A percentile compares a stretch with the other conserved stretches of the same genome.
Evolutionary conservation across 768 basidiomycete species (phyloP).

Genomic region (Tylopilus felleus): DNA sequence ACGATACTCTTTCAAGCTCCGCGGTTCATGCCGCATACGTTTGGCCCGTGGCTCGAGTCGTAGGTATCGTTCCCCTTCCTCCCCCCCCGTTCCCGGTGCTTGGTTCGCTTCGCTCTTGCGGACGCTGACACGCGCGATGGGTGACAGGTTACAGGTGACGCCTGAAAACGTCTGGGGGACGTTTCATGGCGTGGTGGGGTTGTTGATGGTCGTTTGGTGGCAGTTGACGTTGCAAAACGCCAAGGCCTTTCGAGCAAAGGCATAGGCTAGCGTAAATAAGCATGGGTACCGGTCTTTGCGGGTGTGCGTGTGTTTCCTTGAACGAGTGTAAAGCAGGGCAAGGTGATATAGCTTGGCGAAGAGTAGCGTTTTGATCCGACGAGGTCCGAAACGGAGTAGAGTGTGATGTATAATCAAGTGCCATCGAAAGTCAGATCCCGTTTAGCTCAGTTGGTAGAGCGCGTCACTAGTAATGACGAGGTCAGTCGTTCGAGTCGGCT

Average conservation of each 20-base stretch:
- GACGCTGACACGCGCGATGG: not conserved
- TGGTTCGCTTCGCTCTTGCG: no score
- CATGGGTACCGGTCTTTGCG: no score
- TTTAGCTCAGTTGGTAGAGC: conserved; percentile 53
- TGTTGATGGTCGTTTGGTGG: conserved; percentile 81
- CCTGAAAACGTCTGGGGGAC: conserved; percentile 75
- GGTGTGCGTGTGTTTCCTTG: no score
- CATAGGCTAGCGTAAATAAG: not conserved
- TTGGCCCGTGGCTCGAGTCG: conserved; percentile 60
- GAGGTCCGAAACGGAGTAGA: no score
- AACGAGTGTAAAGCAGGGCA: no score
- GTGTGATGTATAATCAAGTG: not conserved
- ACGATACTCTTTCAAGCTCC: conserved; percentile 75
- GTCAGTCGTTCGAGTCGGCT: conserved; percentile 67
- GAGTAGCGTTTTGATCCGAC: no score
- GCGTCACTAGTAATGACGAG: conserved; percentile 71
- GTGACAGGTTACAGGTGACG: conserved; percentile 44
- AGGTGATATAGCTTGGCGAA: no score
- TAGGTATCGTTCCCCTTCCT: conserved; percentile 35
- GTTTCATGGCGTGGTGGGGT: conserved; percentile 65
- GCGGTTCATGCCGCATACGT: conserved; percentile 72
- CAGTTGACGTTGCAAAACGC: conserved; percentile 63
- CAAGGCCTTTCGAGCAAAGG: conserved; percentile 32
- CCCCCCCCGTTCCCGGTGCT: no score
- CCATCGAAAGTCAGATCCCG: conserved; percentile 18